Evolutionary conservation across 1,284 basidiomycete genomes (phyloP), one percentile per base, ranked within the genome.

Genomic region (Coniophora puteana): DNA sequence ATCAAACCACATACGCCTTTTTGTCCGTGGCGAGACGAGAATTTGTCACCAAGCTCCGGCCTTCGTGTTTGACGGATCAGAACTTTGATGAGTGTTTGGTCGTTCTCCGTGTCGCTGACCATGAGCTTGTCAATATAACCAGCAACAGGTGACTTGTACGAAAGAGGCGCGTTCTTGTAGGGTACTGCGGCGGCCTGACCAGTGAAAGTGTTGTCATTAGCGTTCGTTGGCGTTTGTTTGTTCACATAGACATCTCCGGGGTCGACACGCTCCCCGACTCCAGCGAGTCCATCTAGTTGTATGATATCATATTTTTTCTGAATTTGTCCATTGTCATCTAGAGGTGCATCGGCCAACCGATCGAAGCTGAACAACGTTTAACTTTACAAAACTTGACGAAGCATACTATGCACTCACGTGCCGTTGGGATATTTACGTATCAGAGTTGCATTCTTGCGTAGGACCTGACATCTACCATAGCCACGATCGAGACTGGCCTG

Each of bases 1-100:
- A 99, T 99, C 58, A 99, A 67, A 14, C 96, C 96, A 64, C 94
- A 98, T 12, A 99, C 96, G 49, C 96, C 96, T 67, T 99, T 99
- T 67, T 99, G 96, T 30, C 96, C 96, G 63, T 99, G 96, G 48
- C 96, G 74, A 4, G 91, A 94, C 29, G 94, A 97, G 62, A 99
- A 99, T 68, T 99, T 99, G 72, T 99, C 96, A 4, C 96, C 96
- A 8, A 99, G 71, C 58, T 99, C 96, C 20, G 96, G 96, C 37
- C 93, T 76, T 55, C 96, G 79, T 17, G 96, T 99, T 69, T 99
- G 96, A 27, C 96, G 84, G 54, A 98, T 92, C 51, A 99, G 74
- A n/a, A 98, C 92, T 67, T 99, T 99, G 76, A 99, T 89, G 41
- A 99, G 71, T n/a, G 89, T 93, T 63, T 96, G 91, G 61, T 97